These are phyloP conservation scores for Pseudonitzschia pungens DNA, from an alignment of 108 stramenopile species.

Conservation along the genomic window DNA sequence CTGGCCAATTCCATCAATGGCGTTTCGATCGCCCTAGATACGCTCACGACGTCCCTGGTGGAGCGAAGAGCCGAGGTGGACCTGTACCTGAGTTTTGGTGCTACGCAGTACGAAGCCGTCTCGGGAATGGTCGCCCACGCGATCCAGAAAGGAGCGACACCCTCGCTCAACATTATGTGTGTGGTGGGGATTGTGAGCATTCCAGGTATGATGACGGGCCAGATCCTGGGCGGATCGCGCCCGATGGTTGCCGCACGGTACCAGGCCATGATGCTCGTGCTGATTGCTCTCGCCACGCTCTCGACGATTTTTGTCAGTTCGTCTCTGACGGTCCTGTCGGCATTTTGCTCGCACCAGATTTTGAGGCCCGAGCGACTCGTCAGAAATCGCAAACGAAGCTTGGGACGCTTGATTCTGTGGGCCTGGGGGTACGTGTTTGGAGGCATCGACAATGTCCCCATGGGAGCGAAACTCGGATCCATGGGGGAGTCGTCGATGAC, in stretches of 20 bases:
- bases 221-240: constrained; percentile 82
- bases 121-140: constrained; percentile 49
- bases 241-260: constrained; percentile 86
- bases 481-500: not conserved
- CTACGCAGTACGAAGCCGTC: constrained; percentile 51
- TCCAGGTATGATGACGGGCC: constrained; percentile 96
- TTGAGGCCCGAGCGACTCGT: constrained; percentile 52
- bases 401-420: constrained; percentile 38
- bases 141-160: constrained; percentile 47
- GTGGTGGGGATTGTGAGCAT: constrained; percentile 24
- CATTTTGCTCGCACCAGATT: constrained; percentile 64
- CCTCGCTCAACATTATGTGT: constrained; percentile 53
- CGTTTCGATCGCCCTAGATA: constrained; percentile 48
- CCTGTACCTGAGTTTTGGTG: constrained; percentile 58
- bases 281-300: not conserved
- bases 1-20: constrained; percentile 69
- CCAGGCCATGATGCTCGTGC: constrained; percentile 43
- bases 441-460: not conserved
- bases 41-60: constrained; percentile 42
- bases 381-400: constrained; percentile 25
- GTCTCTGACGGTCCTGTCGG: not conserved
- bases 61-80: constrained; percentile 59
- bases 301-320: constrained; percentile 3
- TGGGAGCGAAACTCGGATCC: not conserved
- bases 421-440: constrained; percentile 58